Base-by-base conservation (phyloP, 352 stramenopile species). In the Phytophthora fragariae region DNA sequence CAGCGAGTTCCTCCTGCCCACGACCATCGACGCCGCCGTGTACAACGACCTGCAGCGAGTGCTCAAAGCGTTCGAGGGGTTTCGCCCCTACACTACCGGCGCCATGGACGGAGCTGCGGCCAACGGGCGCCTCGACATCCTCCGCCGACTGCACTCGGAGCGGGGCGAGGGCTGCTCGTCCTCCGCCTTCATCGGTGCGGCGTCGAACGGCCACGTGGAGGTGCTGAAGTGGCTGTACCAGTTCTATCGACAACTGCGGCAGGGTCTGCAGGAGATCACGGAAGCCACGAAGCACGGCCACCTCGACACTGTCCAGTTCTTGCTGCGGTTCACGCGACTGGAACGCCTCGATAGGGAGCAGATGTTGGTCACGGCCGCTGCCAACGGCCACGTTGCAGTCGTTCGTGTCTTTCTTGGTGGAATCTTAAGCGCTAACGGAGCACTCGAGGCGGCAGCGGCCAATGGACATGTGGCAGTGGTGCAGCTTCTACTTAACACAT, bases 31-130 rank as follows among this genome's bases (percentile, higher is more conserved):
- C 31, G 55, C 55, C 7, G 55, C 55, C 11, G 55, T 61, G 6
- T 49, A 49, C 33, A 49, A 50, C 33, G 55, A 47, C 17, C 33
- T 61, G 31, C 31, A 21, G 12, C 29, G 19, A 19, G 55, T 46
- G 21, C 14, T 61, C 39, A 27, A 46, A 44, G 17, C n/a, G 17
- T 61, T 49, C 33, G 55, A 33, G 9, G 49, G 7, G 15, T 61
- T 8, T 10, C 31, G 15, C 11, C 29, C 52, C 63, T 63, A 33
- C 8, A 66, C 65, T 8, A 46, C 65, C 0, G 35, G 35, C 12
- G 65, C 65, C 5, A 72, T 72, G 57, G 65, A 61, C 49, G 56
- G 65, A 11, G 65, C 65, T 58, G 65, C 47, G 19, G 17, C 65
- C 37, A 55, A 19, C 37, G 65, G 56, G 7, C 56, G 65, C 15